Base-by-base conservation (phyloP, 1,139 yeast genomes). In the Candida tetrigidarum region DNA sequence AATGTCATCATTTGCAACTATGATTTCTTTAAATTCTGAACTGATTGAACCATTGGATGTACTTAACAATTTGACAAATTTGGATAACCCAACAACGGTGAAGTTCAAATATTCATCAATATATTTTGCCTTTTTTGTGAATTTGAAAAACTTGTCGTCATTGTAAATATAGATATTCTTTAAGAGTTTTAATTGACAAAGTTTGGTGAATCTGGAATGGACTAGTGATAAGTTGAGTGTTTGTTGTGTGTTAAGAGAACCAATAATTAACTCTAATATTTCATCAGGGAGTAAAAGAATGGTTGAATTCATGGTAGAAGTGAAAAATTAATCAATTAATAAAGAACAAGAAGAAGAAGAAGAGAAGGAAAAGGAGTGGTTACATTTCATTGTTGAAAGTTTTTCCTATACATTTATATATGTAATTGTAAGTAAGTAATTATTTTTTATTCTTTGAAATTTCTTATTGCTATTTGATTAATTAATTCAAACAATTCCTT, bases 91-190 rank as follows among this genome's bases (percentile, higher is more conserved):
- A 20, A 28, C 14, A 5, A 12, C 15, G 2, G 40, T 37, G 10
- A 28, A 15, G 9, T 37, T 28, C 19, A 37, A 19, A 6, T 6
- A 26, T 37, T 37, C 40, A 7, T 37, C 20, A 12, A 37, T 28
- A 18, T 37, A 37, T 14, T 12, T 37, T 12, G 40, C 26, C 16
- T 37, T 37, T 18, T 37, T 37, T 11, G 40, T 27, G 14, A 28
- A 37, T 20, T 20, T 37, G 27, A 37, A 37, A 20, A 26, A 37
- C n/a, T 76, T 3, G 18, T 40, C 38, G 34, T 26, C 53, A 57
- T 41, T 37, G 16, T 41, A 35, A 25, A 41, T 23, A 22, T 41
- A 41, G 11, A 41, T 20, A 2, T 22, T 27, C 16, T n/a, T 12
- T 7, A 35, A 41, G 30, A 41, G 20, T 22, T 27, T 28, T 1